phyloP scores from a whole-genome alignment of 192 early-diverging fungal species.

The Coemansia sp. region DNA sequence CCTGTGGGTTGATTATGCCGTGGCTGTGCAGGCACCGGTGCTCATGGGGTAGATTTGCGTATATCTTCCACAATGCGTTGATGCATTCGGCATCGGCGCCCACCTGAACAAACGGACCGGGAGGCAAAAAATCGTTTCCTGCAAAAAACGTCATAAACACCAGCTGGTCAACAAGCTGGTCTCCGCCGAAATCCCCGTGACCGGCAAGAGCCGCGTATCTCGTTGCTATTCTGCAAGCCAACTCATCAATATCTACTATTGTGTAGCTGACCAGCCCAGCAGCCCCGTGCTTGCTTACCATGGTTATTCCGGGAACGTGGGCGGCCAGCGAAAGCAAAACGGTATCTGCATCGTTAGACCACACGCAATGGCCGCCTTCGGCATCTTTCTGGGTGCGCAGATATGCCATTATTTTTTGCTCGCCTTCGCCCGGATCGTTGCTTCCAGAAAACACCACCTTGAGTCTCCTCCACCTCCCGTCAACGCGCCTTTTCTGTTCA shows the following conservation, averaged over 20 bases:
- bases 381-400: slow-evolving; percentile 65
- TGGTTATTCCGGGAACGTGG: slow-evolving; percentile 87
- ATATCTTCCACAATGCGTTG: slow-evolving; percentile 55
- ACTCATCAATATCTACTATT: slow-evolving; percentile 43
- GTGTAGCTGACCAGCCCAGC: slow-evolving; percentile 34
- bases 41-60: slow-evolving; percentile 30
- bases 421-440: slow-evolving; percentile 93
- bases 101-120: slow-evolving; percentile 56
- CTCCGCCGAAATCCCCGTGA: slow-evolving; percentile 53
- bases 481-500: slow-evolving; percentile 70
- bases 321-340: slow-evolving; percentile 92
- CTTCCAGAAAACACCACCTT: slow-evolving; percentile 90
- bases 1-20: slow-evolving; percentile 52
- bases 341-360: slow-evolving; percentile 94
- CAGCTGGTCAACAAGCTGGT: slow-evolving; percentile 88
- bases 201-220: not conserved
- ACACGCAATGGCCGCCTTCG: slow-evolving; percentile 71
- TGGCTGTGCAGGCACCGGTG: slow-evolving; percentile 57
- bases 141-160: slow-evolving; percentile 90
- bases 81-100: slow-evolving; percentile 57
- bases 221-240: not conserved
- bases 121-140: slow-evolving; percentile 94
- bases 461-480: slow-evolving; percentile 76
- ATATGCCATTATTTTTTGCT: slow-evolving; percentile 99
- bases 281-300: slow-evolving; percentile 84